These are phyloP conservation scores for Phytopythium vexans DNA, from an alignment of 352 stramenopile genomes.

Conservation along the genomic window DNA sequence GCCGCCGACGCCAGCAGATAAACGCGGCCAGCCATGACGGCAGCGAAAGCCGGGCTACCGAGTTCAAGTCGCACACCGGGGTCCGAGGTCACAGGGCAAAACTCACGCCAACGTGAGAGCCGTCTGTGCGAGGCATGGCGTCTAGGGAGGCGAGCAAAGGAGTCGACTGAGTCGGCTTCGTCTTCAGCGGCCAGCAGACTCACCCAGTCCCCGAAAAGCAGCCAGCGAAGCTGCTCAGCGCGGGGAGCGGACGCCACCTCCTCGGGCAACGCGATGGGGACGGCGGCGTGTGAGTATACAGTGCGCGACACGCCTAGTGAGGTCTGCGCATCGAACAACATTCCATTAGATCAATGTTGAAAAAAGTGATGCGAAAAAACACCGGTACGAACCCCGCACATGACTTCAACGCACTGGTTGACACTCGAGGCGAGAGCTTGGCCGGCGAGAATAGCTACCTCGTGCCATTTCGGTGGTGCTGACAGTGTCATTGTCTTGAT, in stretches of 20 bases:
- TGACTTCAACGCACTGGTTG: slow-evolving; percentile 54
- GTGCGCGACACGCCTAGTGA: too few relatives aligned
- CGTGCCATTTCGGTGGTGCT: slow-evolving; percentile 11
- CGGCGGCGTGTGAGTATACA: too few relatives aligned
- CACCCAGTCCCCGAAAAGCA: slow-evolving; percentile 60
- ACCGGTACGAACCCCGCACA: slow-evolving; percentile 50
- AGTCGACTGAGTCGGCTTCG: slow-evolving; percentile 2
- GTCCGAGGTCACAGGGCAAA: slow-evolving; percentile 50
- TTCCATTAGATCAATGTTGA: not conserved
- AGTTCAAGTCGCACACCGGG: slow-evolving; percentile 15
- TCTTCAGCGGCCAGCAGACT: slow-evolving; percentile 13
- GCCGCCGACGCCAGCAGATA: slow-evolving; percentile 45
- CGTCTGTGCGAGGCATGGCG: slow-evolving; percentile 14
- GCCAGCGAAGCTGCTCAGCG: slow-evolving; percentile 52
- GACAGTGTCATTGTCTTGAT: not conserved
- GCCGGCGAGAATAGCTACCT: slow-evolving; percentile 38
- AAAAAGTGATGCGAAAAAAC: too few relatives aligned
- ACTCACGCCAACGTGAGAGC: slow-evolving; percentile 61
- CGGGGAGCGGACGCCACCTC: slow-evolving; percentile 12
- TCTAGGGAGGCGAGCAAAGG: slow-evolving; percentile 15
- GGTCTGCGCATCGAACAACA: not conserved
- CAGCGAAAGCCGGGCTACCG: slow-evolving; percentile 42
- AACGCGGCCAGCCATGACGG: slow-evolving; percentile 36
- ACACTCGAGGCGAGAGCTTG: slow-evolving; percentile 48
- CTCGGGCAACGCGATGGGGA: not conserved